Base-by-base conservation (phyloP, 169 alveolate genomes). In the Plasmodium vinckei region DNA sequence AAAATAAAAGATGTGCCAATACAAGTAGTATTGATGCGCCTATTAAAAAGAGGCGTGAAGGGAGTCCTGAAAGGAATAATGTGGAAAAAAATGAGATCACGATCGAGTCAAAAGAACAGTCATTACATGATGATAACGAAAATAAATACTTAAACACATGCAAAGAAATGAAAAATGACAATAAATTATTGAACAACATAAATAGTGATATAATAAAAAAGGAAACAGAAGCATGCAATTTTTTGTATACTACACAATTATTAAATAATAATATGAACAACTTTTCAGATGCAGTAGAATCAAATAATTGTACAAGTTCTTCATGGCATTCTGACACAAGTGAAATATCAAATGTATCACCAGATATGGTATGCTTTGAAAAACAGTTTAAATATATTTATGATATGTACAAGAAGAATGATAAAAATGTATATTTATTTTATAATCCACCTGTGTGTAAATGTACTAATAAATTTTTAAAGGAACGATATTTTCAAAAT, bases 361-460 rank as follows among this genome's bases (percentile, higher is more conserved):
- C 91, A 9, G 91, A 86, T 39, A 46, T 54, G 21, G 12, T 71
- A 9, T 86, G 86, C 53, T 70, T 70, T 54, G 91, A 86, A 65
- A 86, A 69, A n/a, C 91, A 86, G 53, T 86, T 86, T 39, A 86
- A 86, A 59, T 71, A 86, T 70, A 86, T 86, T 44, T 86, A 86
- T 86, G 91, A 86, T 54, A 60, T 86, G 72, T 86, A 86, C 63
- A 86, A 10, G 23, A 86, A 86, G 21, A 86, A 86, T 70, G 91
- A 86, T 15, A 54, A 86, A 68, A 86, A 86, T 47, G 75, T 86
- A 3, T 86, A 46, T 21, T 39, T 86, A 19, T 86, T 86, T 86
- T 68, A 68, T 42, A 86, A 86, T 27, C 91, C 91, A n/a, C 91
- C 91, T 21, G 44, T 86, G 51, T 86, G 91, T 47, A 86, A 68